Evolutionary conservation across 1,284 basidiomycete species (phyloP), one percentile per base, ranked within the genome.

Genomic region (Spongispora temasekensis): DNA sequence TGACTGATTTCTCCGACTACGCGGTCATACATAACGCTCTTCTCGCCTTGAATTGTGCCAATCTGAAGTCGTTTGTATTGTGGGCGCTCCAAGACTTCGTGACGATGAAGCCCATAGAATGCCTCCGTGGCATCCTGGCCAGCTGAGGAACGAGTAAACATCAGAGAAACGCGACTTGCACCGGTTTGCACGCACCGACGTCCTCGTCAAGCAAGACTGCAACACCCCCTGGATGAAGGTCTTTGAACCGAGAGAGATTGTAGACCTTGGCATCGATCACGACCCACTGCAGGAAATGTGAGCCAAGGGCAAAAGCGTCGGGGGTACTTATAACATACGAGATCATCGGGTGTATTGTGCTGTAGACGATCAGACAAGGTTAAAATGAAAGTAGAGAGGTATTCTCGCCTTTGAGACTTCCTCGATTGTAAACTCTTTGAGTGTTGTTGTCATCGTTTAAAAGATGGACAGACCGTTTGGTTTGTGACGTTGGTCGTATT

Each of bases 181-280:
- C 34, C 50, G n/a, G 28, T 10, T n/a, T 37, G 32, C 9, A 81
- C 84, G 68, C 62, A 90, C 89, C 89, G 58, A 94, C 82, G 64
- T 91, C 89, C 50, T 81, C 77, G 65, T 93, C 89, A 40, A 88
- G 72, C 28, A 97, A 81, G 19, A 93, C 92, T 8, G 86, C 83
- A 1, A 83, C 70, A 12, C 94, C 94, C 56, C 94, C 94, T 0
- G 94, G 94, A 72, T 96, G 94, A 65, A 95, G 79, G 56, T 79
- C 81, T 57, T 82, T 84, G 74, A 96, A 96, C 66, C 86, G 88
- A 59, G 87, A 85, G 30, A 95, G 77, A 73, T 94, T 89, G 75
- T 90, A 95, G 31, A 95, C 91, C 69, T 87, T 89, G 23, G 88
- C 83, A 74, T 95, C 93, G 67, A 96, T 82, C 63, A 94, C 83